Percentiles rank a stretch among this genome's conserved stretches.
phyloP scores from a whole-genome alignment of 345 rosid genomes.

The Kernera saxatilis region DNA sequence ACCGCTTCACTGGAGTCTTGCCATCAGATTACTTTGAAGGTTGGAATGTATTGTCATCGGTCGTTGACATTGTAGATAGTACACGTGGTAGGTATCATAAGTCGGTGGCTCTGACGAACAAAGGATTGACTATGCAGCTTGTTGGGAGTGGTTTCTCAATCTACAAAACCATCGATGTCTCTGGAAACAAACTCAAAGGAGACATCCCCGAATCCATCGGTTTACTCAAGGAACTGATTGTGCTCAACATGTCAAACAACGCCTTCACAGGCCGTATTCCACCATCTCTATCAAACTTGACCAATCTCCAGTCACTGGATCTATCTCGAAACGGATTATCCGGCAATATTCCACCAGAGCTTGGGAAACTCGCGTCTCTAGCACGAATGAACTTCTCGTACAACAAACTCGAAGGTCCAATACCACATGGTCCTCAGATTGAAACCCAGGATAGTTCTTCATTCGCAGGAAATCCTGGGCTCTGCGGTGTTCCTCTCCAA shows the following conservation, averaged over 20 bases:
- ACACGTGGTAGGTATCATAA: neutral
- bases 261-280: constrained; percentile 9
- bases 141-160: neutral
- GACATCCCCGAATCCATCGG: neutral
- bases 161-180: neutral
- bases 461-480: neutral
- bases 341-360: neutral
- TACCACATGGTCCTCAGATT: constrained; percentile 14
- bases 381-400: neutral
- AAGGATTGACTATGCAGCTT: neutral
- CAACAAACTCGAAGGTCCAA: constrained; percentile 10
- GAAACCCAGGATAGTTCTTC: neutral
- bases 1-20: constrained; percentile 22
- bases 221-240: neutral
- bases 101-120: neutral
- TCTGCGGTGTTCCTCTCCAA: neutral
- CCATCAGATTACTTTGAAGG: constrained; percentile 2
- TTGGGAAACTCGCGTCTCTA: constrained; percentile 8
- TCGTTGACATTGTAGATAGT: neutral
- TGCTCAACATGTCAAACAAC: constrained; percentile 12
- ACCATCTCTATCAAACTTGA: neutral
- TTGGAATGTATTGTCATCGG: constrained; percentile 13
- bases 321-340: constrained; percentile 2
- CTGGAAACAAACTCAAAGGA: neutral
- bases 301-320: constrained; percentile 14